Percentiles rank a stretch among this genome's conserved stretches.
These are phyloP conservation scores for Cryptococcus maquisensis DNA, from an alignment of 1,284 basidiomycete species.

Conservation along the genomic window DNA sequence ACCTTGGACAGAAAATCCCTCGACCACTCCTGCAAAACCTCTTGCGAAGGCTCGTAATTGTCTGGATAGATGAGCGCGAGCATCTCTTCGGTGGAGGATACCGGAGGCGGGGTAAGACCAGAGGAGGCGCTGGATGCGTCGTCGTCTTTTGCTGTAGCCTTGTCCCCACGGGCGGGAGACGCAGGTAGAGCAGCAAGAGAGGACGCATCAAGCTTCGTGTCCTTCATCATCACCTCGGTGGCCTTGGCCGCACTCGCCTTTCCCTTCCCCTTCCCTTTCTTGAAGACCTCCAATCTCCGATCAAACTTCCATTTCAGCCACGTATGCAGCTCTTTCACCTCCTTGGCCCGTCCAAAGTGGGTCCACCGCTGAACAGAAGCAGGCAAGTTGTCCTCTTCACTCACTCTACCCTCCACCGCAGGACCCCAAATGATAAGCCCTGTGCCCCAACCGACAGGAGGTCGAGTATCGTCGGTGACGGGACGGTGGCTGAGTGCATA, in stretches of 20 bases:
- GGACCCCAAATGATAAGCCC: slow-evolving; percentile 37
- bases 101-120: slow-evolving; percentile 16
- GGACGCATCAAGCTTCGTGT: background rate
- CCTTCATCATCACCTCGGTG: slow-evolving; percentile 17
- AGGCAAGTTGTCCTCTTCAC: slow-evolving; percentile 19
- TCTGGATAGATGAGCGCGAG: slow-evolving; percentile 17
- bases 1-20: slow-evolving; percentile 15
- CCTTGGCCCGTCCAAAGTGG: slow-evolving; percentile 26
- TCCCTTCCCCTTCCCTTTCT: background rate
- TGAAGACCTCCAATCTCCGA: background rate
- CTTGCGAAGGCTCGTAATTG: slow-evolving; percentile 15
- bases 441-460: slow-evolving; percentile 36
- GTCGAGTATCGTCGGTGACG: slow-evolving; percentile 29
- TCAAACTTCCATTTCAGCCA: slow-evolving; percentile 25
- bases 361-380: slow-evolving; percentile 30
- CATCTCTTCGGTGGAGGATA: slow-evolving; percentile 13
- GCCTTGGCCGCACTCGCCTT: slow-evolving; percentile 2
- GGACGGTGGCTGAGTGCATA: slow-evolving; percentile 27
- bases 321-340: slow-evolving; percentile 16
- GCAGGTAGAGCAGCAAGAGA: slow-evolving; percentile 9
- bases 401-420: slow-evolving; percentile 12
- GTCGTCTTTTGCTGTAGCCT: background rate
- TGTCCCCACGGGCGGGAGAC: too few species aligned
- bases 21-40: slow-evolving; percentile 14
- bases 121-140: slow-evolving; percentile 15